Evolutionary conservation across 2,329 filamentous ascomycete species (phyloP).

Genomic region (Pyricularia pennisetigena): DNA sequence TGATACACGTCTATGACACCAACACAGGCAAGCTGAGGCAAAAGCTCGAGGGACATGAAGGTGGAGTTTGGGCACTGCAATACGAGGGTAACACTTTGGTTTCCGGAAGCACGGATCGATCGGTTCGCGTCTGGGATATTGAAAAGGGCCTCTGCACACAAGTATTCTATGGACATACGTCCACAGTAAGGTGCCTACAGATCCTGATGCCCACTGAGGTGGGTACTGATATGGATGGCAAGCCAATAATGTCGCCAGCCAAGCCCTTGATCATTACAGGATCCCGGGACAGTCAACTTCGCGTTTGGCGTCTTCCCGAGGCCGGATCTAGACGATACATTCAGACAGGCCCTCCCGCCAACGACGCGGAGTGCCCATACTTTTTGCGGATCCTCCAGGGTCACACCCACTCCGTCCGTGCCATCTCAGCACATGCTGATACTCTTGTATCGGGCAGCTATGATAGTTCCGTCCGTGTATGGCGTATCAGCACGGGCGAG

Average conservation of each 20-base stretch:
- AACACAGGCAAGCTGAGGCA: slow-evolving; percentile 80
- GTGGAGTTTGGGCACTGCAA: slow-evolving; percentile 93
- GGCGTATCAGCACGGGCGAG: slow-evolving; percentile 95
- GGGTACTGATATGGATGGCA: slow-evolving; percentile 60
- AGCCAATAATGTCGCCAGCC: slow-evolving; percentile 78
- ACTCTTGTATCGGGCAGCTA: slow-evolving; percentile 97
- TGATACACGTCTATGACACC: slow-evolving; percentile 97
- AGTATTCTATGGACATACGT: slow-evolving; percentile 95
- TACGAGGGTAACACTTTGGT: slow-evolving; percentile 94
- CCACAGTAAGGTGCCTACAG: slow-evolving; percentile 89
- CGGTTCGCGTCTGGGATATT: slow-evolving; percentile 99
- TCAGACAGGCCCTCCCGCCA: slow-evolving; percentile 65
- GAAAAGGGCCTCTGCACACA: slow-evolving; percentile 87
- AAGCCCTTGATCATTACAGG: slow-evolving; percentile 96
- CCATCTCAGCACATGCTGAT: slow-evolving; percentile 89
- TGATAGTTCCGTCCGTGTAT: slow-evolving; percentile 88
- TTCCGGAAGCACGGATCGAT: slow-evolving; percentile 90
- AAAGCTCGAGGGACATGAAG: slow-evolving; percentile 86
- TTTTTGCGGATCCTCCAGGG: slow-evolving; percentile 82
- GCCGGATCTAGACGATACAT: slow-evolving; percentile 68
- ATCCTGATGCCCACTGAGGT: slow-evolving; percentile 82
- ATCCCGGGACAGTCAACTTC: slow-evolving; percentile 84
- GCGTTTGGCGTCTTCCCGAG: slow-evolving; percentile 89
- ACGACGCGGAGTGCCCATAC: slow-evolving; percentile 78
- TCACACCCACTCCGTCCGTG: slow-evolving; percentile 87